Base-by-base conservation (phyloP, 257 asterid species). In the Lantana camara region DNA sequence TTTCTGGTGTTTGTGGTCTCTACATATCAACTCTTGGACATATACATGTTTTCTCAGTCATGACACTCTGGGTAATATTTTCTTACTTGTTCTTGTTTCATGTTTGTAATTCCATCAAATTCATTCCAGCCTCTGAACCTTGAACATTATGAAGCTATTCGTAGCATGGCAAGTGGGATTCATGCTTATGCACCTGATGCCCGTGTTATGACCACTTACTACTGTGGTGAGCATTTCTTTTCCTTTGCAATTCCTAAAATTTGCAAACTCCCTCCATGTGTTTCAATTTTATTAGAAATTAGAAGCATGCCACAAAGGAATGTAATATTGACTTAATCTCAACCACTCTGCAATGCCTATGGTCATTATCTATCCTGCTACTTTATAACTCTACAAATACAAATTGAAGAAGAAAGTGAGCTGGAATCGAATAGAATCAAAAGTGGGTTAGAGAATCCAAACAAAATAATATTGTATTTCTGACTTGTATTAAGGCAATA, bases 101-200 rank as follows among this genome's bases (percentile, higher is more conserved):
- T 65, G 68, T 68, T 37, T 59, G 57, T 55, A 32, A 64, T 62
- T 50, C 30, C 51, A 64, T 27, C 49, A n/a, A n/a, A n/a, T n/a
- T 60, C 20, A 63, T 49, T n/a, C 69, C 95, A 90, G 99, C 99
- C 99, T 1, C 89, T 88, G 61, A 88, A 88, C 73, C 77, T 81
- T 58, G 92, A 88, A 63, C 99, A 94, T 52, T 94, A 82, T 70
- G 85, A 90, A 70, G 86, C 79, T 58, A 67, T 94, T 53, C 95
- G 97, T 70, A 69, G 48, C 70, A 84, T 90, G 97, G 99, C 99
- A 47, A 74, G 95, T 72, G 99, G 84, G 73, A 84, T 94, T 79
- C 99, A 90, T 76, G 95, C 96, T 44, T 94, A 90, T 52, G 96
- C 99, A 77, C 95, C 97, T 42, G 97, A 94, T 86, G 96, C 99